These are phyloP conservation scores for Lactarius evosmus DNA, from an alignment of 768 basidiomycete species.

Conservation along the genomic window DNA sequence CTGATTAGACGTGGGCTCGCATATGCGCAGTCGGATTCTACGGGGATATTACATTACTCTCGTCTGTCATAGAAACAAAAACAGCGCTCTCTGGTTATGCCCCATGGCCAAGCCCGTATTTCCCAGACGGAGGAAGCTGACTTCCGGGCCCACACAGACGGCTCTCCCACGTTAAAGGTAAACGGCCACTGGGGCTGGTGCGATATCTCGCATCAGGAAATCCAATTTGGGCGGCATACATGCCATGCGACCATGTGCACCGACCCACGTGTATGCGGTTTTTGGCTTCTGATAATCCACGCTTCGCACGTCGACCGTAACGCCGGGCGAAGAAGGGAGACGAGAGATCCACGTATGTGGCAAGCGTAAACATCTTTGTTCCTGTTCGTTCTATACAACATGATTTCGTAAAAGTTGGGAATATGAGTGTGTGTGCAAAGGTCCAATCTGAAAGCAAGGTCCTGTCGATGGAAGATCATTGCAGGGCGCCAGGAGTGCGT, in stretches of 20 bases:
- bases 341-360: neutral
- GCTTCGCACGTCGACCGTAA: neutral
- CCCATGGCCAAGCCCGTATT: neutral
- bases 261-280: neutral
- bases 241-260: neutral
- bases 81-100: neutral
- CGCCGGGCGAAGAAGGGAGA: neutral
- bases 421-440: neutral
- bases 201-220: neutral
- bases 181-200: neutral
- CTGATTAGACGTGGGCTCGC: neutral
- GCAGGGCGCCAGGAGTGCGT: neutral
- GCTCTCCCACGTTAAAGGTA: neutral
- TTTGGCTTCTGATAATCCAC: neutral
- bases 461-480: neutral
- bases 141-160: neutral
- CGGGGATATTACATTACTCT: neutral
- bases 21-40: neutral
- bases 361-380: neutral
- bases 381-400: slow-evolving; percentile 4
- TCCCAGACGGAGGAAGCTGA: neutral
- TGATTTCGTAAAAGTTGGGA: neutral
- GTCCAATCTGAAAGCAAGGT: neutral
- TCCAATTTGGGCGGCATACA: neutral
- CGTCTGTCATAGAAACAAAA: neutral